Percentiles rank a stretch among this genome's conserved stretches.
phyloP scores from a whole-genome alignment of 305 asterid species.

The Fraxinus platypoda region DNA sequence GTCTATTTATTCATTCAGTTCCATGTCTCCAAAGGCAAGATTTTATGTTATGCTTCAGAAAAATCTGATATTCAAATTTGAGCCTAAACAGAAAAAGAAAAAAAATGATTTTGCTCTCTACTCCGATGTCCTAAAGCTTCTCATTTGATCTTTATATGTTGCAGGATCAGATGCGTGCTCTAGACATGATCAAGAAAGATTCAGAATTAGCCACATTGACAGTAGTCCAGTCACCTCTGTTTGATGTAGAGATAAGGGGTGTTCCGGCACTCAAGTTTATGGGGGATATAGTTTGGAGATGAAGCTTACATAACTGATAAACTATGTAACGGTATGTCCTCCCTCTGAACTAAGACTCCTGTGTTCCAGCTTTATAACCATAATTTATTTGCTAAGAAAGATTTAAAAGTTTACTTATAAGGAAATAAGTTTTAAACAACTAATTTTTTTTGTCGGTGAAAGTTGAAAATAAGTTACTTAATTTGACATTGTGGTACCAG shows the following conservation, averaged over 20 bases:
- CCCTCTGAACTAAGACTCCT: background rate
- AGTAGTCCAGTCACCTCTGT: conserved; percentile 57
- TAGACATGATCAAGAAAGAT: conserved; percentile 57
- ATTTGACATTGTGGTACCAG: background rate
- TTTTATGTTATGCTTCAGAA: background rate
- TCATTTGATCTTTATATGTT: conserved; percentile 9
- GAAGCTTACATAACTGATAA: conserved; percentile 12
- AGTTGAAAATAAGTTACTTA: background rate
- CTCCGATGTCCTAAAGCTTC: background rate
- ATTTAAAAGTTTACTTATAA: background rate
- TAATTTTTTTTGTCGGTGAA: background rate
- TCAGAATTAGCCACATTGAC: conserved; percentile 52
- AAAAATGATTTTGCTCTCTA: background rate
- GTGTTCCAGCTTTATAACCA: background rate
- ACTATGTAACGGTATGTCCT: background rate
- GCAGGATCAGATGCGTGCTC: conserved; percentile 79
- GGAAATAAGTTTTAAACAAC: background rate
- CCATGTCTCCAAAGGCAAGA: background rate
- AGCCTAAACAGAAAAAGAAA: background rate
- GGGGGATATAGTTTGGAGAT: conserved; percentile 81
- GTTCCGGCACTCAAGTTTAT: conserved; percentile 83
- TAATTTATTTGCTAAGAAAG: background rate
- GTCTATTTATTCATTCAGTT: background rate
- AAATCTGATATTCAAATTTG: background rate
- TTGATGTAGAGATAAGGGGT: conserved; percentile 81